Evolutionary conservation across 192 early-diverging fungal species (phyloP).

Genomic region (Diversispora eburnea): DNA sequence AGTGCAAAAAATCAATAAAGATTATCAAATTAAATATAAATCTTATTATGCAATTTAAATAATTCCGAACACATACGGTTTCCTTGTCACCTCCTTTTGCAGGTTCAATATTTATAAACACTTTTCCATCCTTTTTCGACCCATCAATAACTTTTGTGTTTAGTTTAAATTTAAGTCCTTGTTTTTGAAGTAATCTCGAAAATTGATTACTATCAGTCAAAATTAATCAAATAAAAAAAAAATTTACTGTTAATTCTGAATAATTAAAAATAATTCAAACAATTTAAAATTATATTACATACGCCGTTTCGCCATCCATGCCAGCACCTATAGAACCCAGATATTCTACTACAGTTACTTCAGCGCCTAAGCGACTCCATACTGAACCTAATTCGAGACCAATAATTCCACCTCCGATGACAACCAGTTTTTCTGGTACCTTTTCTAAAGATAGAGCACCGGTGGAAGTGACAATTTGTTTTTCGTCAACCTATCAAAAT

Average conservation of each 20-base stretch:
- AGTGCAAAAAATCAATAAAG: background rate
- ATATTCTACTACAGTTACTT: slow-evolving; percentile 96
- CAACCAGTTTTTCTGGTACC: slow-evolving; percentile 97
- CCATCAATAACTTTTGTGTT: slow-evolving; percentile 93
- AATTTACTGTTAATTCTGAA: background rate
- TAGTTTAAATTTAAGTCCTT: slow-evolving; percentile 98
- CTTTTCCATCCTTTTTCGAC: slow-evolving; percentile 79
- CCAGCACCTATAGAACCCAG: slow-evolving; percentile 89
- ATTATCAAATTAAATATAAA: background rate
- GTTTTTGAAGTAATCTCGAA: slow-evolving; percentile 88
- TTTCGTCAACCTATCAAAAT: slow-evolving; percentile 74
- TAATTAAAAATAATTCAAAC: background rate
- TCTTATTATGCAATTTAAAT: slow-evolving; percentile 17
- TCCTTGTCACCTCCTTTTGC: slow-evolving; percentile 78
- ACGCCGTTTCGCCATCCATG: slow-evolving; percentile 94
- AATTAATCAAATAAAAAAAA: background rate
- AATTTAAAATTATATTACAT: slow-evolving; percentile 30
- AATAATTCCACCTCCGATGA: slow-evolving; percentile 99
- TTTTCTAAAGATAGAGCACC: slow-evolving; percentile 91
- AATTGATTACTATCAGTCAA: slow-evolving; percentile 65
- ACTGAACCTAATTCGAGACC: slow-evolving; percentile 98
- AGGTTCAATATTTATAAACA: slow-evolving; percentile 87
- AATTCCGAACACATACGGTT: slow-evolving; percentile 45
- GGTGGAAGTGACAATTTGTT: slow-evolving; percentile 96
- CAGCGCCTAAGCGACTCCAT: slow-evolving; percentile 91